Evolutionary conservation across 331 rosid species (phyloP).

Genomic region (Ulmus americana): DNA sequence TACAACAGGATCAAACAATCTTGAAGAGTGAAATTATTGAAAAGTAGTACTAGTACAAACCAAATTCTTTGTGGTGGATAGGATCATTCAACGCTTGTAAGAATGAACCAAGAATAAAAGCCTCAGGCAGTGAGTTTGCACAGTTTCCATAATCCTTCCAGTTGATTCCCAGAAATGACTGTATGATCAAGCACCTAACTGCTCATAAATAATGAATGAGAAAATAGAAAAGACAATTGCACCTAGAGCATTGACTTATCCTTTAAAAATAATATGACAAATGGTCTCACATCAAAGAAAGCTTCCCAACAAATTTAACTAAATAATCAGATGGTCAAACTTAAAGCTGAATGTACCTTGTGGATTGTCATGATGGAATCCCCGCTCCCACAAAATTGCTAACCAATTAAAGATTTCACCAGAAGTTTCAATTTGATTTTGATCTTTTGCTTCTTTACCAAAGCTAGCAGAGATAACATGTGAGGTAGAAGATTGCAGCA

Average conservation of each 20-base stretch:
- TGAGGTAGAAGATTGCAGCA: conserved; percentile 56
- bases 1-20: conserved; percentile 15
- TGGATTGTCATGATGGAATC: conserved; percentile 77
- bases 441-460: conserved; percentile 29
- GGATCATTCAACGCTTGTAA: conserved; percentile 83
- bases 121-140: conserved; percentile 56
- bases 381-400: conserved; percentile 76
- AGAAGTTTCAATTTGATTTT: conserved; percentile 36
- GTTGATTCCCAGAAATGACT: conserved; percentile 65
- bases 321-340: conserved; percentile 13
- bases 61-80: conserved; percentile 85
- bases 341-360: conserved; percentile 46
- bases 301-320: conserved; percentile 11
- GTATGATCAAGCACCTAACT: conserved; percentile 96
- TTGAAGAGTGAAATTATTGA: conserved; percentile 3
- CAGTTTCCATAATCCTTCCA: conserved; percentile 55
- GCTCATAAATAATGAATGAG: conserved; percentile 28
- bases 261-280: conserved; percentile 11
- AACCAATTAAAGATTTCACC: conserved; percentile 63
- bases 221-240: conserved; percentile 20
- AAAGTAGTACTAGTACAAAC: conserved; percentile 29
- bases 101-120: conserved; percentile 78
- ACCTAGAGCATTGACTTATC: conserved; percentile 13
- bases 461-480: conserved; percentile 30
- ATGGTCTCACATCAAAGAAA: conserved; percentile 3